Percentiles rank a stretch among this genome's conserved stretches.
These are phyloP conservation scores for Ceratobasidium sp. DNA, from an alignment of 1,284 basidiomycete genomes.

Conservation along the genomic window DNA sequence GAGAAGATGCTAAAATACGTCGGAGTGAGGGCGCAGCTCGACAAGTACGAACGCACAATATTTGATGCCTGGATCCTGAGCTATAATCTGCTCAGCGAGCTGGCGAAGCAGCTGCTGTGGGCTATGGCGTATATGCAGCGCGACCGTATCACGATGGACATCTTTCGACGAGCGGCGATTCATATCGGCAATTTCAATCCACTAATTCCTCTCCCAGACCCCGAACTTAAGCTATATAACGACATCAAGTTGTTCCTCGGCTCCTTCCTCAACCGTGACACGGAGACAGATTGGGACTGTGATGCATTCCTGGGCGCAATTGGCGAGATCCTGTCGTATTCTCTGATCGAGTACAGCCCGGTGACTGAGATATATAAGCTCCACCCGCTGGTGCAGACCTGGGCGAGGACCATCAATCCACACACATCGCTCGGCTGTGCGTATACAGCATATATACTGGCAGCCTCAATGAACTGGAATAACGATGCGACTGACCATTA, in stretches of 20 bases:
- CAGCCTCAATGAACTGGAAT: no score
- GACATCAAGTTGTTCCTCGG: neutral
- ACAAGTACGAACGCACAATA: neutral
- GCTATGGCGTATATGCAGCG: constrained; percentile 1
- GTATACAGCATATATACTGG: no score
- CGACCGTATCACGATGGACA: neutral
- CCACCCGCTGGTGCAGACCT: constrained; percentile 1
- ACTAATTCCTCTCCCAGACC: neutral
- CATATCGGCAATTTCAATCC: no score
- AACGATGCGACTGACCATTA: no score
- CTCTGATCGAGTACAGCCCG: neutral
- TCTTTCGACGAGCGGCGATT: neutral
- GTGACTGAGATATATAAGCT: neutral
- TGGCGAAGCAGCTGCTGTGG: neutral
- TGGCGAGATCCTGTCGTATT: neutral
- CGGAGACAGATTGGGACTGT: neutral
- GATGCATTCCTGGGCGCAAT: neutral
- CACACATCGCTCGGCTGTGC: no score
- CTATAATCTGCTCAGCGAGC: neutral
- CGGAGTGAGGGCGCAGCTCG: neutral
- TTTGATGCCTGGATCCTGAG: constrained; percentile 8
- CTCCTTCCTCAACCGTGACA: no score
- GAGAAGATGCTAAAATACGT: neutral
- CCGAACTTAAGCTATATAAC: neutral
- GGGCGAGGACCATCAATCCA: neutral